Conservation (phyloP, 2,329 filamentous ascomycete species). For the Xylaria sp. region DNA sequence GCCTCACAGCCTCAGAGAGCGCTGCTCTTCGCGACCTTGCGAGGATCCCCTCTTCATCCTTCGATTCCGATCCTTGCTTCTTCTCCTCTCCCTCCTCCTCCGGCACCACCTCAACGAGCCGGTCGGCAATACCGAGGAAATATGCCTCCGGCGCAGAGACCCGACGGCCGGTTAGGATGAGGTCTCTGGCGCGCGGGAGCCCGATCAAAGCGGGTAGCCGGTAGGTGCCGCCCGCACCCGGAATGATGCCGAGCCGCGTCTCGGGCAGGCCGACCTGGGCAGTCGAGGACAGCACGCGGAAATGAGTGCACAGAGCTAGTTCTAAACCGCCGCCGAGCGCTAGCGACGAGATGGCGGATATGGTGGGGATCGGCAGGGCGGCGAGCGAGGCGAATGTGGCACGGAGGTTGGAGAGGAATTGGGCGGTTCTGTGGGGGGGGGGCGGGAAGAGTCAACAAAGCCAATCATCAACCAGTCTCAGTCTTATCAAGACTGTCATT, state of each 20-base stretch:
- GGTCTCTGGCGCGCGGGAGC: slow-evolving; percentile 81
- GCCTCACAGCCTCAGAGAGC: slow-evolving; percentile 77
- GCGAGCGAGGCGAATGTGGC: slow-evolving; percentile 79
- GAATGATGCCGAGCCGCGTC: slow-evolving; percentile 92
- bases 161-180: slow-evolving; percentile 90
- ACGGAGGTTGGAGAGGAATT: slow-evolving; percentile 83
- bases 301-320: slow-evolving; percentile 86
- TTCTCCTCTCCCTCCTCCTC: slow-evolving; percentile 62
- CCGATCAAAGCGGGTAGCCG: slow-evolving; percentile 87
- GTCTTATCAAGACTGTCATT: neutral
- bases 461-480: neutral
- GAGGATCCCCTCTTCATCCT: slow-evolving; percentile 57
- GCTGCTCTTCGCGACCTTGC: slow-evolving; percentile 73
- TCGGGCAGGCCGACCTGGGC: slow-evolving; percentile 84
- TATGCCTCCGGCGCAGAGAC: slow-evolving; percentile 88
- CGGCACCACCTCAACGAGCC: slow-evolving; percentile 82
- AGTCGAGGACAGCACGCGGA: slow-evolving; percentile 86
- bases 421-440: slow-evolving; percentile 72
- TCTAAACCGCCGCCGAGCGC: slow-evolving; percentile 95
- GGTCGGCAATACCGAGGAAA: slow-evolving; percentile 88
- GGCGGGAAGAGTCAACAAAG: slow-evolving; percentile 4
- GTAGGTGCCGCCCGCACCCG: slow-evolving; percentile 92
- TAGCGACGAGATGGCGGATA: slow-evolving; percentile 84
- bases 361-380: slow-evolving; percentile 85
- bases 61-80: slow-evolving; percentile 51